Evolutionary conservation across 257 asterid species (phyloP).

Genomic region (Buddleja alternifolia): DNA sequence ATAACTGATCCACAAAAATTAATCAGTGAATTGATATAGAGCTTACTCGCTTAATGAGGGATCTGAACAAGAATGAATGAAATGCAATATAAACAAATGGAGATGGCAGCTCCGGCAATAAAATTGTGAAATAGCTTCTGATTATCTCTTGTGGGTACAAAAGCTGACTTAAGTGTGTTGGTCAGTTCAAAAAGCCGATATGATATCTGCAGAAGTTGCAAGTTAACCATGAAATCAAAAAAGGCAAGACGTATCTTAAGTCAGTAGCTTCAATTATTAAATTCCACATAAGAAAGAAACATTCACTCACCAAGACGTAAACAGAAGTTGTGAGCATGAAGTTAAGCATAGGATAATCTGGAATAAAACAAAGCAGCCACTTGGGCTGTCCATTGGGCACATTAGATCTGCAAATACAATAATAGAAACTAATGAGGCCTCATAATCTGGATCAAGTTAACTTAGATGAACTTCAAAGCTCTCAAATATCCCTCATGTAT

Average conservation of each 20-base stretch:
- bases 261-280: background rate
- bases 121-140: constrained; percentile 62
- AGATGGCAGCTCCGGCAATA: constrained; percentile 62
- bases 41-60: constrained; percentile 58
- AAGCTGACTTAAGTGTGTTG: constrained; percentile 71
- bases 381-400: constrained; percentile 88
- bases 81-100: constrained; percentile 52
- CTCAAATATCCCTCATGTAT: background rate
- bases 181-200: constrained; percentile 79
- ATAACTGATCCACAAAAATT: background rate
- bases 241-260: background rate
- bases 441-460: constrained; percentile 7
- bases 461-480: background rate
- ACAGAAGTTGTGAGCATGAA: constrained; percentile 82
- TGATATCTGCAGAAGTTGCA: constrained; percentile 59
- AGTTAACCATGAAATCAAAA: background rate
- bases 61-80: constrained; percentile 75
- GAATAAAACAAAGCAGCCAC: constrained; percentile 82
- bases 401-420: constrained; percentile 63
- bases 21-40: constrained; percentile 6
- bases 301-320: constrained; percentile 63
- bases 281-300: background rate
- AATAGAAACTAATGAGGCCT: constrained; percentile 17
- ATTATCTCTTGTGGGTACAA: constrained; percentile 70
- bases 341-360: constrained; percentile 82